These are phyloP conservation scores for Neurospora sp. DNA, from an alignment of 495 filamentous ascomycete species.

Conservation along the genomic window DNA sequence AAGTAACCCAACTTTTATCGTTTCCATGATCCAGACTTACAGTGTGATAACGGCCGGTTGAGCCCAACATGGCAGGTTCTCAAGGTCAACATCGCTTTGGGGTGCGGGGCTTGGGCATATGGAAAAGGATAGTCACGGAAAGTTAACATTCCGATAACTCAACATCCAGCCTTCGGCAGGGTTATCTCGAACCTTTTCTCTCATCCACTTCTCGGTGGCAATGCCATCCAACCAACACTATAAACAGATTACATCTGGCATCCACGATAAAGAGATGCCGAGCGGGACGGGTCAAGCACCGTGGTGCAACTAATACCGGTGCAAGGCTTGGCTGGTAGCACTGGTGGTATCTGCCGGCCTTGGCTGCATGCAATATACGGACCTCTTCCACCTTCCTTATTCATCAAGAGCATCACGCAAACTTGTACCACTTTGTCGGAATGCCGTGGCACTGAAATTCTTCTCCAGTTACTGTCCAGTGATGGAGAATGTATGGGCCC, in stretches of 20 bases:
- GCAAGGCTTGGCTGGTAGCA: neutral
- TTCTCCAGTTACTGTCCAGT: neutral
- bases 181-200: neutral
- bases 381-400: neutral
- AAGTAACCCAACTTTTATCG: neutral
- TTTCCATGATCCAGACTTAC: neutral
- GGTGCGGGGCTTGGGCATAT: neutral
- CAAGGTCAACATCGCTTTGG: neutral
- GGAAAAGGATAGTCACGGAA: neutral
- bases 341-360: neutral
- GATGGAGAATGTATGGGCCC: neutral
- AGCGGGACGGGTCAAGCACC: neutral
- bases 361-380: neutral
- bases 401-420: neutral
- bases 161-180: neutral
- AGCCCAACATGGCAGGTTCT: neutral
- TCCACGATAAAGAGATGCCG: neutral
- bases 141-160: neutral
- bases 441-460: neutral
- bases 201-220: neutral
- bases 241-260: neutral
- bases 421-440: neutral
- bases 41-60: neutral
- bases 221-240: neutral
- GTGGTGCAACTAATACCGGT: neutral